These are phyloP conservation scores for Globisporangium cylindrosporum DNA, from an alignment of 352 stramenopile species.

Conservation along the genomic window DNA sequence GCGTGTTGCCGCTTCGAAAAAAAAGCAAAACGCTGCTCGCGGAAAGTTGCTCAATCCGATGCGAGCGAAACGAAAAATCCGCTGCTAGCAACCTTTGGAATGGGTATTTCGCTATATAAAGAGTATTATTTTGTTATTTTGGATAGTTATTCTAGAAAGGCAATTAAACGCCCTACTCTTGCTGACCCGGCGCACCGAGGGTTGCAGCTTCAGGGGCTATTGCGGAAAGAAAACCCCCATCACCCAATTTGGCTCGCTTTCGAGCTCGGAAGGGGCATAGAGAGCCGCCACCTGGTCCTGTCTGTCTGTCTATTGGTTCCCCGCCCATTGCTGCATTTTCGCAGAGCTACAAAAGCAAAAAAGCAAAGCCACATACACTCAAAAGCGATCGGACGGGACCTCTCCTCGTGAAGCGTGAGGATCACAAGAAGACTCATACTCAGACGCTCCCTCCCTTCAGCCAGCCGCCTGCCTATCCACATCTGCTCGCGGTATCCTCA, in stretches of 20 bases:
- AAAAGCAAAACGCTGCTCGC: background rate
- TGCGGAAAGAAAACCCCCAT: background rate
- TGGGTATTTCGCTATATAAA: background rate
- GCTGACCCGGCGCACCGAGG: background rate
- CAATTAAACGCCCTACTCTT: background rate
- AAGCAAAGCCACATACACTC: background rate
- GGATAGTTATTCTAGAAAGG: no score
- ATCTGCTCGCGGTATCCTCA: background rate
- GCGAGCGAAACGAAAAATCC: background rate
- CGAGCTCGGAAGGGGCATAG: background rate
- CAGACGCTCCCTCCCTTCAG: background rate
- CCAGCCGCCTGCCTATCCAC: background rate
- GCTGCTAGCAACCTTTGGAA: background rate
- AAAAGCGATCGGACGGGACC: background rate
- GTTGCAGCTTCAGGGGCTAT: background rate
- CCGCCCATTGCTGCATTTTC: background rate
- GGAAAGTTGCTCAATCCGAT: background rate
- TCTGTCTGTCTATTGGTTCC: background rate
- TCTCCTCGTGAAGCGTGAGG: background rate
- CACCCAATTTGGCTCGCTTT: background rate
- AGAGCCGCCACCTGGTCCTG: background rate
- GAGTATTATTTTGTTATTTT: background rate
- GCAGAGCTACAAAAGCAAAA: background rate
- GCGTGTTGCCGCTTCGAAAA: slow-evolving; percentile 10
- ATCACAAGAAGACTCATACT: background rate